Conservation (phyloP, 1,139 yeast genomes). For the Zygosaccharomyces sapae region DNA sequence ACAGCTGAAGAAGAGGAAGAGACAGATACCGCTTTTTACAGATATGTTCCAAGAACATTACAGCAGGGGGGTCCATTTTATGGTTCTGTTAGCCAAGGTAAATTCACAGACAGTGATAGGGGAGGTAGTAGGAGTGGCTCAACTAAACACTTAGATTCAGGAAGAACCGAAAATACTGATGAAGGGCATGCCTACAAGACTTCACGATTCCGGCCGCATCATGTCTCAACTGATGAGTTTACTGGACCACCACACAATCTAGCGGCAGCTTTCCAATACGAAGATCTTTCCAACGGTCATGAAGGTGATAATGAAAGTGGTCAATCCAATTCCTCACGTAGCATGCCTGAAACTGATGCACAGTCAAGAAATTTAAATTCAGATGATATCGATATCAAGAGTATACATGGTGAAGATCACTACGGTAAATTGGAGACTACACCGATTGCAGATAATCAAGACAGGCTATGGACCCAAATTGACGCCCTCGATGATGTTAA, state of each 20-base stretch:
- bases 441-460: conserved; percentile 59
- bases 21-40: conserved; percentile 4
- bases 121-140: conserved; percentile 11
- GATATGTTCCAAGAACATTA: conserved; percentile 13
- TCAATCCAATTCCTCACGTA: not conserved
- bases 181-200: not conserved
- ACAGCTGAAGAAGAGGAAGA: conserved; percentile 14
- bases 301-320: not conserved
- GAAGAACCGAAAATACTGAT: not conserved
- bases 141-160: not conserved
- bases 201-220: not conserved
- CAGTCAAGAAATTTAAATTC: not conserved
- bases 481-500: conserved; percentile 82
- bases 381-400: not conserved
- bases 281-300: not conserved
- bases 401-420: conserved; percentile 12
- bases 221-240: not conserved
- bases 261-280: not conserved
- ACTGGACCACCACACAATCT: not conserved
- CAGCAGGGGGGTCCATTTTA: conserved; percentile 10
- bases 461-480: conserved; percentile 80
- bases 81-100: not conserved
- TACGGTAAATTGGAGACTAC: conserved; percentile 41
- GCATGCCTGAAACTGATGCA: no score
- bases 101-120: conserved; percentile 8